Percentiles rank a stretch among this genome's conserved stretches.
Evolutionary conservation across 202 grass and related monocot species (phyloP).

Genomic region (Hordeum pubiflorum): DNA sequence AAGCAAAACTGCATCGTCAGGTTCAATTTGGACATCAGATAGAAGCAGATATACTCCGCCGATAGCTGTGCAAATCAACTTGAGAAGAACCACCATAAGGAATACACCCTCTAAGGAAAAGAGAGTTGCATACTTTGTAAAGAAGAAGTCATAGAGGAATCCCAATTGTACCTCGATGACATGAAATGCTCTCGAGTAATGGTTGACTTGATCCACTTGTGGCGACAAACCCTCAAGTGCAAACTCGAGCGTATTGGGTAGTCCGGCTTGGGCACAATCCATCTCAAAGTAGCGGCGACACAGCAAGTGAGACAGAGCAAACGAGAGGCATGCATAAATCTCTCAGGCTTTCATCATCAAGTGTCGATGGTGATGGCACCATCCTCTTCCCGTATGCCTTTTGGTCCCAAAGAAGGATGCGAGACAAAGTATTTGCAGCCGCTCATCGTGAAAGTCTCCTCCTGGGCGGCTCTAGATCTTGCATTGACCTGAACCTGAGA

Average conservation of each 20-base stretch:
- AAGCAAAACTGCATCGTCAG: too few relatives aligned
- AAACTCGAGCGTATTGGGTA: not conserved
- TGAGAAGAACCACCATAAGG: accelerated
- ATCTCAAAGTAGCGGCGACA: not conserved
- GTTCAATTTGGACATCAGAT: too few relatives aligned
- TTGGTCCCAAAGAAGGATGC: too few relatives aligned
- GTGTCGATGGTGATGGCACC: not conserved
- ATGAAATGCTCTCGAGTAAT: not conserved
- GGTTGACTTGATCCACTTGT: not conserved
- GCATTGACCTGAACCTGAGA: not conserved
- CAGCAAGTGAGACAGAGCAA: not conserved
- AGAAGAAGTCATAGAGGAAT: not conserved
- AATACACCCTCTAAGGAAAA: not conserved
- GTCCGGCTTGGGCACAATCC: not conserved
- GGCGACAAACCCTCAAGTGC: not conserved
- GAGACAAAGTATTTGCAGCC: not conserved
- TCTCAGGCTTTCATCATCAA: not conserved
- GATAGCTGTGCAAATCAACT: not conserved
- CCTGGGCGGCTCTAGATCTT: not conserved
- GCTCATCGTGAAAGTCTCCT: not conserved
- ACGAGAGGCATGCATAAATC: not conserved
- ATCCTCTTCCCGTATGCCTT: too few relatives aligned
- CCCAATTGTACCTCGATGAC: not conserved
- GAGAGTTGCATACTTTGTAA: not conserved
- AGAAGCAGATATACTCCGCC: too few relatives aligned